phyloP scores from a whole-genome alignment of 208 protist species.

The Plasmodiophora brassicae region DNA sequence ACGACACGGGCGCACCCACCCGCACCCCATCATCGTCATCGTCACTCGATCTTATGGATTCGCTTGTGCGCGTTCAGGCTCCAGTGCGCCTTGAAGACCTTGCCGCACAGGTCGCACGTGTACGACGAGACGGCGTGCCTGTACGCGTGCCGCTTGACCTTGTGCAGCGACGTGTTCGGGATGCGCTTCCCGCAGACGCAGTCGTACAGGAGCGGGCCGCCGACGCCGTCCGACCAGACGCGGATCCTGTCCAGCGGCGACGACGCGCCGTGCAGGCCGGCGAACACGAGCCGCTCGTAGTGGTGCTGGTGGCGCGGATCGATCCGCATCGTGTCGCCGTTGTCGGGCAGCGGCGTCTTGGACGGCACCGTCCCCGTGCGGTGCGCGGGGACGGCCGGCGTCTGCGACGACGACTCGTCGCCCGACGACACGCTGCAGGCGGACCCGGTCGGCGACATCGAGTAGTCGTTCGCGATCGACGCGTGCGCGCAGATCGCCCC shows the following conservation, averaged over 20 bases:
- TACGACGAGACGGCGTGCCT: not conserved
- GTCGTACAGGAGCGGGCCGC: not conserved
- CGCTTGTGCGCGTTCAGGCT: not conserved
- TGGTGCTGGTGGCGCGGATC: not conserved
- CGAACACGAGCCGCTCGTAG: not conserved
- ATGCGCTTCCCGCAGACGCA: constrained; percentile 27
- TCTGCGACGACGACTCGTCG: too few species aligned
- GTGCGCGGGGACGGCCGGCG: too few species aligned
- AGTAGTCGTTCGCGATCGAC: too few species aligned
- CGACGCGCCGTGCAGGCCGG: not conserved
- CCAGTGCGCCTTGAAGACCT: constrained; percentile 9
- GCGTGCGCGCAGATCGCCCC: too few species aligned
- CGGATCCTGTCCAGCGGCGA: constrained; percentile 11
- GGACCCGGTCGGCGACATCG: too few species aligned
- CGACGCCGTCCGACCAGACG: not conserved
- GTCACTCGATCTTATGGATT: not conserved
- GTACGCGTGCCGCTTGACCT: constrained; percentile 22
- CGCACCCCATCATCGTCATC: not conserved
- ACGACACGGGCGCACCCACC: too few species aligned
- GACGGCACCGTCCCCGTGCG: too few species aligned
- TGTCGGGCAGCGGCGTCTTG: too few species aligned
- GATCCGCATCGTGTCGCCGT: not conserved
- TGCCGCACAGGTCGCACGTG: not conserved
- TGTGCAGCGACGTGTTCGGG: not conserved
- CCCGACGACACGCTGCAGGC: too few species aligned